These are phyloP conservation scores for Xylariaceae sp. DNA, from an alignment of 2,329 filamentous ascomycete genomes.

Conservation along the genomic window DNA sequence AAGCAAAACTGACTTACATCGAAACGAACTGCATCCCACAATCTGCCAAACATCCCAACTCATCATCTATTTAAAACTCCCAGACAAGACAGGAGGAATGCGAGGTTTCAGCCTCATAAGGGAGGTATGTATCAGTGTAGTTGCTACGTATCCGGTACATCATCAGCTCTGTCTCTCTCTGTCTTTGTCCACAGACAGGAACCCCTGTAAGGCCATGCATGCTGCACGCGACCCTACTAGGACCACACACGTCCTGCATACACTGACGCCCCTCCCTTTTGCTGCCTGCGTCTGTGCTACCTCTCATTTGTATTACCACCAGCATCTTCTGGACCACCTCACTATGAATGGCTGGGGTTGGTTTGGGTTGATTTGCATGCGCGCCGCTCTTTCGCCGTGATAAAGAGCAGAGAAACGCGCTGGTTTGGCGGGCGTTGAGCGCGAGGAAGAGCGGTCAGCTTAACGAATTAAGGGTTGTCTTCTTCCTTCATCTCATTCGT, in stretches of 20 bases:
- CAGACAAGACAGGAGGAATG: neutral
- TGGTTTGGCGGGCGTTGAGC: constrained; percentile 22
- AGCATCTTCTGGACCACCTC: no score
- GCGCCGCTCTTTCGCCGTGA: constrained; percentile 14
- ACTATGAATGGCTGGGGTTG: no score
- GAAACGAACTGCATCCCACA: neutral
- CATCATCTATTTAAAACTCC: neutral
- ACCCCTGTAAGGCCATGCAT: constrained; percentile 4
- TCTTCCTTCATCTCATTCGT: no score
- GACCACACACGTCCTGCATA: constrained; percentile 5
- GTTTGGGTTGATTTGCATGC: neutral
- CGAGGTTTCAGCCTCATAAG: constrained; percentile 6
- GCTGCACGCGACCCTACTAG: constrained; percentile 9
- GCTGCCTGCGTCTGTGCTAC: neutral
- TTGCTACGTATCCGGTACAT: constrained; percentile 9
- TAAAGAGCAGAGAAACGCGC: constrained; percentile 4
- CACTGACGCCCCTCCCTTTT: constrained; percentile 11
- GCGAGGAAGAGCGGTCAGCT: constrained; percentile 29
- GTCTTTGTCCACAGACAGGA: neutral
- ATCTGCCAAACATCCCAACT: neutral
- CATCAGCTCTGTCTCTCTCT: neutral
- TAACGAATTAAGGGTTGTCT: constrained; percentile 21
- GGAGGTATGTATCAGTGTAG: neutral
- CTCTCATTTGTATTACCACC: no score
- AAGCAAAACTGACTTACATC: no score